Evolutionary conservation across 1,139 yeast species (phyloP).

Genomic region (Saccharomyces hybrid): DNA sequence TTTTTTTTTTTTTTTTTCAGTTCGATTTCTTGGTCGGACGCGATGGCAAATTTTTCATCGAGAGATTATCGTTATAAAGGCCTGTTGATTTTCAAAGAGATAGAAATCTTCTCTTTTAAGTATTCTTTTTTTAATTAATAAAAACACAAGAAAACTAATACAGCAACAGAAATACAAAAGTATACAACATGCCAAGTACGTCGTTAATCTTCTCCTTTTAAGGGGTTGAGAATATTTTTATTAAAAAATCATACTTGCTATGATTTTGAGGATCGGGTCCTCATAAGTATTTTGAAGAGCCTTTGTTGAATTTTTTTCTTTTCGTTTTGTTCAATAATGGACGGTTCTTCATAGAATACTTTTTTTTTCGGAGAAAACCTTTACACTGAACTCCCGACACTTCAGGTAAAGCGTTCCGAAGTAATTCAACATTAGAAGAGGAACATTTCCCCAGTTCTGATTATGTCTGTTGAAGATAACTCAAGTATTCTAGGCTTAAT

Average conservation of each 20-base stretch:
- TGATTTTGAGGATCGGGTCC: constrained; percentile 64
- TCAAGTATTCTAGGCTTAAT: not conserved
- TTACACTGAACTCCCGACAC: constrained; percentile 83
- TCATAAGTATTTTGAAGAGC: constrained; percentile 33
- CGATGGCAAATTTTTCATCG: not conserved
- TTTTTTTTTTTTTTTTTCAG: not conserved
- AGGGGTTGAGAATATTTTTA: not conserved
- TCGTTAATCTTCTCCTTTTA: not conserved
- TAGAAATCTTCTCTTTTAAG: no score
- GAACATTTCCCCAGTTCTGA: not conserved
- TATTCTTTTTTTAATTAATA: no score
- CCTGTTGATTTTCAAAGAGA: not conserved
- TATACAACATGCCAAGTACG: not conserved
- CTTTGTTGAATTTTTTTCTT: constrained; percentile 15
- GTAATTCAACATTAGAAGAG: not conserved
- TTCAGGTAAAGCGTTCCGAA: constrained; percentile 44
- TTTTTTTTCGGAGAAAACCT: constrained; percentile 11
- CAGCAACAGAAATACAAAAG: not conserved
- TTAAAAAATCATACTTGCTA: not conserved
- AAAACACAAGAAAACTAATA: no score
- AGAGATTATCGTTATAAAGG: not conserved
- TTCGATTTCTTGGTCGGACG: not conserved
- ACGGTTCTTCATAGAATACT: constrained; percentile 14
- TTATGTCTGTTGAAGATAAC: not conserved
- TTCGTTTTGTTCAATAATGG: constrained; percentile 8